Conservation (phyloP, 2,329 filamentous ascomycete genomes). For the Talaromyces sp. region DNA sequence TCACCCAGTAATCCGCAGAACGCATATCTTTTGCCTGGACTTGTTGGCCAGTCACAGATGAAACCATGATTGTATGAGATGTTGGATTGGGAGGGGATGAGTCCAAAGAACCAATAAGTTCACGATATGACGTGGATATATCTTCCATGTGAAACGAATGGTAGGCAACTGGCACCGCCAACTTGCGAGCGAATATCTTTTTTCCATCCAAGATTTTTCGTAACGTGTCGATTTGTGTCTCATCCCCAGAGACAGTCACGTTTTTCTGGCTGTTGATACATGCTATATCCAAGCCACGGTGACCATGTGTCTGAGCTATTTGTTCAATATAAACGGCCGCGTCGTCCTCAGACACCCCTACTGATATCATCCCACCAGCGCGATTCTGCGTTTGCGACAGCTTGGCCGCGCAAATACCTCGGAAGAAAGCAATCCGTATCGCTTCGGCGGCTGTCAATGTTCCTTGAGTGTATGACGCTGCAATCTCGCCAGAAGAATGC, state of each 20-base stretch:
- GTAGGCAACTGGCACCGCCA: conserved; percentile 16
- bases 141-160: conserved; percentile 17
- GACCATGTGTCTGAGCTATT: conserved; percentile 12
- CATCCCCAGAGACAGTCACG: conserved; percentile 18
- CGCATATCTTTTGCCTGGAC: neutral
- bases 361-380: conserved; percentile 28
- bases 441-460: conserved; percentile 31
- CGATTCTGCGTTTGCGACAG: neutral
- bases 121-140: conserved; percentile 6
- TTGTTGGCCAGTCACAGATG: conserved; percentile 14
- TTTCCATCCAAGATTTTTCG: neutral
- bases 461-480: conserved; percentile 41
- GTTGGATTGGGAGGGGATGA: neutral
- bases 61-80: conserved; percentile 11
- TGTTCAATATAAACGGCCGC: conserved; percentile 12
- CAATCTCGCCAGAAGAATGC: conserved; percentile 46
- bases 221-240: conserved; percentile 10
- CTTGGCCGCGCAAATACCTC: conserved; percentile 21
- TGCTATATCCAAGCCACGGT: conserved; percentile 27
- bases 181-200: conserved; percentile 11
- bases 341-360: conserved; percentile 19
- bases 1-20: conserved; percentile 16
- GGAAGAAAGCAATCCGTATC: conserved; percentile 35
- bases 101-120: neutral
- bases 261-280: conserved; percentile 16